These are phyloP conservation scores for Hippophae tibetana DNA, from an alignment of 306 rosid genomes.

Conservation along the genomic window DNA sequence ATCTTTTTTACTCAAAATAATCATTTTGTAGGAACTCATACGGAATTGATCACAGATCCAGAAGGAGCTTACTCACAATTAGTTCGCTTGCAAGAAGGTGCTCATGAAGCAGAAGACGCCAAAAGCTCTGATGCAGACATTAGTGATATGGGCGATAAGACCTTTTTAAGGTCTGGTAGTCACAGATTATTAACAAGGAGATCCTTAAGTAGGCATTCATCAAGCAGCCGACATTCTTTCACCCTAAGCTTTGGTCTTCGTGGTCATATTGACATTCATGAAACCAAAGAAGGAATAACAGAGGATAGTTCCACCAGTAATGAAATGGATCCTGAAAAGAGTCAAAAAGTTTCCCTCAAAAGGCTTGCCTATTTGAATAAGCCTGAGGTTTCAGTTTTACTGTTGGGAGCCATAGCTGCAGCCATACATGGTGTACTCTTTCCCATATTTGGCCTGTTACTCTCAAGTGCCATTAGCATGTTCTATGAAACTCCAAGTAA, in stretches of 20 bases:
- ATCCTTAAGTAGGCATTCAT: slow-evolving; percentile 46
- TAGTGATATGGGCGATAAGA: slow-evolving; percentile 16
- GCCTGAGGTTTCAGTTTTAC: slow-evolving; percentile 51
- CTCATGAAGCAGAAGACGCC: slow-evolving; percentile 15
- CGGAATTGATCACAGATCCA: slow-evolving; percentile 40
- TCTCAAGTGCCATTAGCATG: slow-evolving; percentile 52
- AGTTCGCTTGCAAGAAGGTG: slow-evolving; percentile 61
- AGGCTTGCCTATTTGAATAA: slow-evolving; percentile 56
- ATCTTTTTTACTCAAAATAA: background rate
- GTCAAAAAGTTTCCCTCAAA: slow-evolving; percentile 28
- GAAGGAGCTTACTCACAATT: slow-evolving; percentile 82
- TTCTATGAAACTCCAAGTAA: slow-evolving; percentile 48
- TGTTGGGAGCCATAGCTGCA: slow-evolving; percentile 64
- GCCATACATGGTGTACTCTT: slow-evolving; percentile 46
- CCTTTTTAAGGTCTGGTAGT: slow-evolving; percentile 15
- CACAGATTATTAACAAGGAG: slow-evolving; percentile 22
- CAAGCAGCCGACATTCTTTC: slow-evolving; percentile 22
- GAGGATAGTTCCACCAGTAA: slow-evolving; percentile 3
- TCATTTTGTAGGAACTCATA: slow-evolving; percentile 48
- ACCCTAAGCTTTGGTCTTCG: slow-evolving; percentile 28
- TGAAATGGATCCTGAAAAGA: slow-evolving; percentile 9
- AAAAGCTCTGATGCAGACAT: slow-evolving; percentile 17
- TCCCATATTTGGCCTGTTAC: slow-evolving; percentile 65
- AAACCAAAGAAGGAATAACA: slow-evolving; percentile 7
- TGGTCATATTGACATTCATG: slow-evolving; percentile 12